Percentiles rank a stretch among this genome's conserved stretches.
Conservation (phyloP, 2,329 filamentous ascomycete species). For the Penicillium sp. region DNA sequence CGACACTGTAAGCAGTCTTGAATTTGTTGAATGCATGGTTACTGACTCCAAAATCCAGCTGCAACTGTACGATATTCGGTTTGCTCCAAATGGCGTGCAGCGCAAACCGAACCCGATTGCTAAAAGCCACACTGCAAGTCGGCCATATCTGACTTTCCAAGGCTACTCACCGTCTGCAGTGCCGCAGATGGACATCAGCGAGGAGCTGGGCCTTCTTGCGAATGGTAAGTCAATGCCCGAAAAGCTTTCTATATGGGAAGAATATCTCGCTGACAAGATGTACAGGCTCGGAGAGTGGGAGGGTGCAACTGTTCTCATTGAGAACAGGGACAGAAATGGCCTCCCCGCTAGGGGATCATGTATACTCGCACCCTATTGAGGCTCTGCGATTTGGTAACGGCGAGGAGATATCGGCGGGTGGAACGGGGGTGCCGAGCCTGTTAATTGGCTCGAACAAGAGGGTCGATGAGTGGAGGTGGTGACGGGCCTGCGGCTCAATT, state of each 20-base stretch:
- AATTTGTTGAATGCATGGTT: not conserved
- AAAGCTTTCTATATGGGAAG: not conserved
- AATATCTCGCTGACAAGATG: too few species aligned
- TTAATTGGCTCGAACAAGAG: constrained; percentile 32
- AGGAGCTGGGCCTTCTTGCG: constrained; percentile 40
- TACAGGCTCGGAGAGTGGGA: constrained; percentile 34
- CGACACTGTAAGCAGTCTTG: constrained; percentile 27
- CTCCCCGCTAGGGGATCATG: constrained; percentile 28
- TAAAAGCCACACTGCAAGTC: constrained; percentile 30
- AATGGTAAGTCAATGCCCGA: constrained; percentile 28
- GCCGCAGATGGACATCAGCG: constrained; percentile 39
- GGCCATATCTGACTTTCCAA: constrained; percentile 38
- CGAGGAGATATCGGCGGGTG: constrained; percentile 18
- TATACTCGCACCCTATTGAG: constrained; percentile 27
- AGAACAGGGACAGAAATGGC: constrained; percentile 34
- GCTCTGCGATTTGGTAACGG: constrained; percentile 35
- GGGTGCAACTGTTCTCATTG: constrained; percentile 41
- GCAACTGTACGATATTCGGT: constrained; percentile 45
- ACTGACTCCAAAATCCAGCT: constrained; percentile 25
- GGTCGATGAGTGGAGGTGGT: constrained; percentile 44
- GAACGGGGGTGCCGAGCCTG: constrained; percentile 34
- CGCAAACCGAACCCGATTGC: constrained; percentile 29
- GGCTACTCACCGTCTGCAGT: constrained; percentile 30
- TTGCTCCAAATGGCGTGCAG: constrained; percentile 28
- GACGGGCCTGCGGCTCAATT: too few species aligned